Conservation (phyloP, 192 early-diverging fungal genomes). For the Backusella mclennaniae region DNA sequence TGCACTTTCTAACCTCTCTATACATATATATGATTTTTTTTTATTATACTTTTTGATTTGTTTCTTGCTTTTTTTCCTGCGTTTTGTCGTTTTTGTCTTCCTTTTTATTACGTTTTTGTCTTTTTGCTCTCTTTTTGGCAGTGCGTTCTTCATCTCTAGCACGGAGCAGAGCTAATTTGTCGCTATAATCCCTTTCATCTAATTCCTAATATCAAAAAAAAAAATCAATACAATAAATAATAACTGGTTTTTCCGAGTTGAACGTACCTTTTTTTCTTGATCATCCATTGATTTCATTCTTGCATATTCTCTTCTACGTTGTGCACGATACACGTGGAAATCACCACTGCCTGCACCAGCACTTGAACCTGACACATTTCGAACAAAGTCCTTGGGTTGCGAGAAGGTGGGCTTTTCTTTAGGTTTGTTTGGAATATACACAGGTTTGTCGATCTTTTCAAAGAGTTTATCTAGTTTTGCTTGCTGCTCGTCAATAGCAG, state of each 20-base stretch:
- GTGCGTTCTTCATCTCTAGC: slow-evolving; percentile 78
- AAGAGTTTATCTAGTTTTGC: slow-evolving; percentile 71
- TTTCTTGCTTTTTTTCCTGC: slow-evolving; percentile 15
- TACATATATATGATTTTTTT: not conserved
- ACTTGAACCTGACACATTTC: slow-evolving; percentile 90
- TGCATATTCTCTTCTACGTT: slow-evolving; percentile 82
- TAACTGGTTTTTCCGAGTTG: not conserved
- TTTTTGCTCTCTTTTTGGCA: slow-evolving; percentile 84
- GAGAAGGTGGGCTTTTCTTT: slow-evolving; percentile 47
- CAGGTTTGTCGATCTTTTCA: slow-evolving; percentile 77
- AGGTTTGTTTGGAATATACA: slow-evolving; percentile 62
- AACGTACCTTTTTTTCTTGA: slow-evolving; percentile 62
- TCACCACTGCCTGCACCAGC: slow-evolving; percentile 96
- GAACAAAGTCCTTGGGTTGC: slow-evolving; percentile 81
- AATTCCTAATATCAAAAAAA: slow-evolving; percentile 42
- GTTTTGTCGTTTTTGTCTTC: slow-evolving; percentile 37
- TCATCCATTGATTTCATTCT: slow-evolving; percentile 80
- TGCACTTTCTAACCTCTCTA: not conserved
- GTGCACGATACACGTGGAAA: slow-evolving; percentile 90
- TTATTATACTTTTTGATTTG: not conserved
- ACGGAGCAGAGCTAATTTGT: slow-evolving; percentile 53
- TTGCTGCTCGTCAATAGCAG: slow-evolving; percentile 51
- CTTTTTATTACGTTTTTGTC: slow-evolving; percentile 64
- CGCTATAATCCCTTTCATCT: slow-evolving; percentile 59
- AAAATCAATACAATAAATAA: not conserved